Conservation (phyloP, 2,329 filamentous ascomycete genomes). For the Colletotrichum sp. region DNA sequence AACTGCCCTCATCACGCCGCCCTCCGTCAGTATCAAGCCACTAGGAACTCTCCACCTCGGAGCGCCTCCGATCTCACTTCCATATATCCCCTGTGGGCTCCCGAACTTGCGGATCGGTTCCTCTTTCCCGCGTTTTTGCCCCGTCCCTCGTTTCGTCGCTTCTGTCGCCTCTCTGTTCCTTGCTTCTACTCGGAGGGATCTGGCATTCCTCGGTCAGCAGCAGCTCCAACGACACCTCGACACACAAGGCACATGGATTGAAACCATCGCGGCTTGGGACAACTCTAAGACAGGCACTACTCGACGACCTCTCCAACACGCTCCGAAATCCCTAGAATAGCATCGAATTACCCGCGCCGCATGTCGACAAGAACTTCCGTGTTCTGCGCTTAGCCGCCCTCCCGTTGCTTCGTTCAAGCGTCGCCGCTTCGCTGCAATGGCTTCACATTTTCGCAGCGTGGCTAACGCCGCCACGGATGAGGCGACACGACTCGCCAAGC, state of each 20-base stretch:
- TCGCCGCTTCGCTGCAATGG: conserved; percentile 37
- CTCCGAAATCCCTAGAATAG: neutral
- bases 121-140: neutral
- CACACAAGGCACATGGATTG: neutral
- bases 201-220: conserved; percentile 25
- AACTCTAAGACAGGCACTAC: neutral
- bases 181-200: conserved; percentile 23
- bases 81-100: conserved; percentile 23
- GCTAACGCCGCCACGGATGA: conserved; percentile 35
- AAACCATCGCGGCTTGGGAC: neutral
- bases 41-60: conserved; percentile 5
- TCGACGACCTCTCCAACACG: neutral
- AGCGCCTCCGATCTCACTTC: conserved; percentile 15
- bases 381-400: conserved; percentile 29
- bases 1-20: neutral
- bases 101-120: neutral
- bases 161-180: neutral
- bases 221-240: neutral
- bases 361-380: conserved; percentile 28
- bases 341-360: conserved; percentile 9
- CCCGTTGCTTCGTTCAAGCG: conserved; percentile 22
- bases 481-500: conserved; percentile 49
- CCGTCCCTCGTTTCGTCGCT: conserved; percentile 20
- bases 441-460: conserved; percentile 36
- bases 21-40: conserved; percentile 9